A percentile compares a stretch with the other conserved stretches of the same genome.
phyloP scores from a whole-genome alignment of 1,139 yeast genomes.

The Nakaseomyces uthaithaninus region DNA sequence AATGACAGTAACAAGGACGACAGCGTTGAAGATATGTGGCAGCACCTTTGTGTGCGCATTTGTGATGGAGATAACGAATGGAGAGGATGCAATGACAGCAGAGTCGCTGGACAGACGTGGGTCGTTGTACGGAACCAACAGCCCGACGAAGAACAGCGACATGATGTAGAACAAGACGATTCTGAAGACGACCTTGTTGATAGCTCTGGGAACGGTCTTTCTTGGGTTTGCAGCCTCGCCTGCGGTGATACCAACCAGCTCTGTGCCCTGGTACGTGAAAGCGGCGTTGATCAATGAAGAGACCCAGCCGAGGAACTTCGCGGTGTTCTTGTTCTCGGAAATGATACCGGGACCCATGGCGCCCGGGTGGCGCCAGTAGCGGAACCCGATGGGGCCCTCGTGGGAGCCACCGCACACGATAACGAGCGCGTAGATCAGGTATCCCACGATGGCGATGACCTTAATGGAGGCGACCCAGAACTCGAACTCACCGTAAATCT shows the following conservation, averaged over 20 bases:
- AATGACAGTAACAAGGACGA: conserved; percentile 57
- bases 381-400: conserved; percentile 65
- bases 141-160: conserved; percentile 61
- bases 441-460: conserved; percentile 63
- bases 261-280: conserved; percentile 74
- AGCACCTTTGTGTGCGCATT: conserved; percentile 64
- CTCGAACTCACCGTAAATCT: conserved; percentile 58
- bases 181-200: conserved; percentile 70
- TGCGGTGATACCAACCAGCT: conserved; percentile 63
- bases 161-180: conserved; percentile 61
- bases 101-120: conserved; percentile 31
- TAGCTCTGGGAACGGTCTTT: conserved; percentile 68
- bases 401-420: conserved; percentile 68
- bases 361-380: conserved; percentile 64
- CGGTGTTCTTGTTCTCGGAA: conserved; percentile 37
- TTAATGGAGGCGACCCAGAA: conserved; percentile 63
- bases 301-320: conserved; percentile 54
- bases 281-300: conserved; percentile 61
- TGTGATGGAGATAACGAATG: conserved; percentile 58
- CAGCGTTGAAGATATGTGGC: conserved; percentile 70
- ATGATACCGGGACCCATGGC: conserved; percentile 49
- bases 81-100: conserved; percentile 58
- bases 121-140: conserved; percentile 65
- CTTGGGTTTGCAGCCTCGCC: conserved; percentile 77
- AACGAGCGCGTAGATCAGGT: conserved; percentile 57